Conservation (phyloP, 2,329 filamentous ascomycete species). For the Pseudomassariella vexata region DNA sequence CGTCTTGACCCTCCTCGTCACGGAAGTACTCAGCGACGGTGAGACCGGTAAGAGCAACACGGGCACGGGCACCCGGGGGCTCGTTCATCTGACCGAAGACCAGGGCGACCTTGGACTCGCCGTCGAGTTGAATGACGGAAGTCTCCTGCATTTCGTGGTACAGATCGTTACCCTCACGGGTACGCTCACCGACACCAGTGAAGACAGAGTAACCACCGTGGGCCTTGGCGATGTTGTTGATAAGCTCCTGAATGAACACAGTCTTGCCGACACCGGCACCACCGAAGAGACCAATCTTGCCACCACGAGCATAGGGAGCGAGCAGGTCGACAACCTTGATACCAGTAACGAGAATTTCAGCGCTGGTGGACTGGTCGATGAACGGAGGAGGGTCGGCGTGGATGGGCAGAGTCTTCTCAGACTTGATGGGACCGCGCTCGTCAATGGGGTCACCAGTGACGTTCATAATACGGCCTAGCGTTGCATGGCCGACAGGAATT, state of each 20-base stretch:
- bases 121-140: conserved; percentile 97
- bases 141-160: conserved; percentile 99
- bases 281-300: conserved; percentile 99
- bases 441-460: conserved; percentile 99
- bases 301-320: conserved; percentile 99
- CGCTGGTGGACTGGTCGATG: conserved; percentile 90
- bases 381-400: conserved; percentile 92
- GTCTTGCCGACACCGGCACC: conserved; percentile 99
- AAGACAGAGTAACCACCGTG: conserved; percentile 99
- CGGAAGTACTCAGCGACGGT: conserved; percentile 82
- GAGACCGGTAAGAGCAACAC: conserved; percentile 93
- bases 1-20: conserved; percentile 75
- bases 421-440: conserved; percentile 97
- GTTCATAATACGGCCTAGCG: conserved; percentile 99
- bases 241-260: conserved; percentile 99
- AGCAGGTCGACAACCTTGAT: conserved; percentile 99
- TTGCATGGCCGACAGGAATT: conserved; percentile 89
- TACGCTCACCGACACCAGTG: conserved; percentile 99
- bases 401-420: conserved; percentile 79
- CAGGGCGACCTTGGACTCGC: conserved; percentile 98
- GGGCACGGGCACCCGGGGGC: conserved; percentile 97
- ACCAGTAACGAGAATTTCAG: conserved; percentile 96
- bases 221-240: conserved; percentile 99
- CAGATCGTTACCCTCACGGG: conserved; percentile 99
- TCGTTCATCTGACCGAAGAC: conserved; percentile 99